Conservation (phyloP, 169 alveolate genomes). For the Plasmodium blacklocki region DNA sequence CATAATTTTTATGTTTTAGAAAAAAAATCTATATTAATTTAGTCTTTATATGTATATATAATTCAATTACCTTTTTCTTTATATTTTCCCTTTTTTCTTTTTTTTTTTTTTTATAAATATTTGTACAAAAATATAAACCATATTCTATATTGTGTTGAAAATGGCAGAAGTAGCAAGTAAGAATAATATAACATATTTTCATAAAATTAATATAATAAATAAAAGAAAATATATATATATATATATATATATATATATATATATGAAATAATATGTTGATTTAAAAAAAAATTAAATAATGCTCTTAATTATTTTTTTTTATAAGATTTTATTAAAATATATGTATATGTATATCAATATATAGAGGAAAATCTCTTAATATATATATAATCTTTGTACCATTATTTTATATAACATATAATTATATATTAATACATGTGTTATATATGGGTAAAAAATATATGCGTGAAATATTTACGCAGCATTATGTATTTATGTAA, state of each 20-base stretch:
- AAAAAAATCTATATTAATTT: background rate
- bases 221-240: background rate
- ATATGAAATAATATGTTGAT: background rate
- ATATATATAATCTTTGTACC: too few relatives aligned
- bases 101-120: background rate
- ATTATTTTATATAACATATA: too few relatives aligned
- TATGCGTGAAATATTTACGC: too few relatives aligned
- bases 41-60: conserved; percentile 2
- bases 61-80: too few relatives aligned
- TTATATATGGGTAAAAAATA: too few relatives aligned
- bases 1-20: conserved; percentile 1
- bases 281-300: background rate
- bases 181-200: background rate
- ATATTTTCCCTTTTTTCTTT: background rate
- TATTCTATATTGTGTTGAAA: conserved; percentile 13
- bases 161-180: conserved; percentile 78
- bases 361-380: too few relatives aligned
- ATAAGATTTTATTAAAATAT: too few relatives aligned
- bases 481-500: too few relatives aligned
- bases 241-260: background rate
- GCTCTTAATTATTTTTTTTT: too few relatives aligned
- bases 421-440: too few relatives aligned
- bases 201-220: conserved; percentile 2
- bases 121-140: background rate
- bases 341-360: too few relatives aligned